phyloP scores from a whole-genome alignment of 2,329 filamentous ascomycete genomes.

The Stemphylium lycopersici region DNA sequence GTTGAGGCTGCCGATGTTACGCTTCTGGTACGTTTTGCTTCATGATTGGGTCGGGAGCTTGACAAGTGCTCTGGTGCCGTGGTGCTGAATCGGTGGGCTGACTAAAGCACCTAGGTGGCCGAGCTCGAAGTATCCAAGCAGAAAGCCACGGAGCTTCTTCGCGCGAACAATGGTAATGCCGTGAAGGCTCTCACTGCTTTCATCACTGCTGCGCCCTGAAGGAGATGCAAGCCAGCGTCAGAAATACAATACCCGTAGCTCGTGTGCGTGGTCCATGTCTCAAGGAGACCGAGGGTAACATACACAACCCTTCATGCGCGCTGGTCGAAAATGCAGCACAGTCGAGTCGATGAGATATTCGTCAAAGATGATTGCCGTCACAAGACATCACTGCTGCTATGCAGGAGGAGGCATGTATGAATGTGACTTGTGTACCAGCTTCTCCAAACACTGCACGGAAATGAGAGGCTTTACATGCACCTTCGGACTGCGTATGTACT shows the following conservation, averaged over 20 bases:
- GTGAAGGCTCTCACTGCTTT: slow-evolving; percentile 71
- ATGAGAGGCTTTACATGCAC: too few relatives aligned
- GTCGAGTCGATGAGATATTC: too few relatives aligned
- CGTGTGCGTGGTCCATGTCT: too few relatives aligned
- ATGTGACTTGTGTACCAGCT: too few relatives aligned
- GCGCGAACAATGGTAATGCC: slow-evolving; percentile 72
- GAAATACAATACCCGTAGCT: neutral
- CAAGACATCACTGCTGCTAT: too few relatives aligned
- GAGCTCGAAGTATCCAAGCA: slow-evolving; percentile 73
- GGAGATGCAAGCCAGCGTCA: neutral
- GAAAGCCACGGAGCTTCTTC: slow-evolving; percentile 77
- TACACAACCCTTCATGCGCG: too few relatives aligned
- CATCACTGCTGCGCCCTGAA: slow-evolving; percentile 43
- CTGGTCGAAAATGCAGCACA: too few relatives aligned
- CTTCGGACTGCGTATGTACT: neutral
- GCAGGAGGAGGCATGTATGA: too few relatives aligned
- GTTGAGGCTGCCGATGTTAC: slow-evolving; percentile 74
- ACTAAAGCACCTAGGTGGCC: slow-evolving; percentile 54
- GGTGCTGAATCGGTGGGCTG: neutral
- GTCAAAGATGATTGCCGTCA: too few relatives aligned
- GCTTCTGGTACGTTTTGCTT: slow-evolving; percentile 64
- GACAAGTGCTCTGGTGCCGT: neutral
- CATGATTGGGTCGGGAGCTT: too few relatives aligned
- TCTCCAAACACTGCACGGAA: too few relatives aligned
- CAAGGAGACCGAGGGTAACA: too few relatives aligned